Conservation (phyloP, 345 rosid genomes). For the Physaria fendleri region DNA sequence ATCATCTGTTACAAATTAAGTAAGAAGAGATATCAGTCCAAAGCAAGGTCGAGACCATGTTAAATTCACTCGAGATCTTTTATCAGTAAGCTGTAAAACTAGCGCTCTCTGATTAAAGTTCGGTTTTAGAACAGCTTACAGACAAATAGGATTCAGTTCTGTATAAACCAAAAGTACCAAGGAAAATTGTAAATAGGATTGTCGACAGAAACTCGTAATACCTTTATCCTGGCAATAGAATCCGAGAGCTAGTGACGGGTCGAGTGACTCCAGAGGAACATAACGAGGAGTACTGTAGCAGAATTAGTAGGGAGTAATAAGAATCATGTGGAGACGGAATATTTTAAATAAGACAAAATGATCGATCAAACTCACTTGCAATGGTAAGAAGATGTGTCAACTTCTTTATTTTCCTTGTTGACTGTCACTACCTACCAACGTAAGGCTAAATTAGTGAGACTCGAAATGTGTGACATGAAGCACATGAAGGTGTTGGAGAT, state of each 20-base stretch:
- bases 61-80: too few relatives aligned
- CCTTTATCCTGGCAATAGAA: constrained; percentile 89
- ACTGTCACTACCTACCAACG: constrained; percentile 53
- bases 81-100: too few relatives aligned
- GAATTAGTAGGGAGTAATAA: not conserved
- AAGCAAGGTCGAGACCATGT: too few relatives aligned
- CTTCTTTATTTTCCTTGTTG: constrained; percentile 43
- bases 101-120: too few relatives aligned
- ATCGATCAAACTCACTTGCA: constrained; percentile 46
- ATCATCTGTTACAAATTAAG: constrained; percentile 47
- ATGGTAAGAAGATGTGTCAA: constrained; percentile 82
- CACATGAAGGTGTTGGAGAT: constrained; percentile 20
- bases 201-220: constrained; percentile 36
- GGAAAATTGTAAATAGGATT: too few relatives aligned
- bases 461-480: not conserved
- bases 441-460: constrained; percentile 15
- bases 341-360: not conserved
- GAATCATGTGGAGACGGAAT: constrained; percentile 1
- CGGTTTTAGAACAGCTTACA: too few relatives aligned
- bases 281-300: constrained; percentile 47
- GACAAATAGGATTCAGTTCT: too few relatives aligned
- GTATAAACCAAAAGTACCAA: too few relatives aligned
- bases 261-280: constrained; percentile 68
- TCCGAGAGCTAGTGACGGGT: constrained; percentile 87
- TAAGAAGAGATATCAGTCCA: not conserved